Evolutionary conservation across 352 stramenopile genomes (phyloP).

Genomic region (Pythium coloratum): DNA sequence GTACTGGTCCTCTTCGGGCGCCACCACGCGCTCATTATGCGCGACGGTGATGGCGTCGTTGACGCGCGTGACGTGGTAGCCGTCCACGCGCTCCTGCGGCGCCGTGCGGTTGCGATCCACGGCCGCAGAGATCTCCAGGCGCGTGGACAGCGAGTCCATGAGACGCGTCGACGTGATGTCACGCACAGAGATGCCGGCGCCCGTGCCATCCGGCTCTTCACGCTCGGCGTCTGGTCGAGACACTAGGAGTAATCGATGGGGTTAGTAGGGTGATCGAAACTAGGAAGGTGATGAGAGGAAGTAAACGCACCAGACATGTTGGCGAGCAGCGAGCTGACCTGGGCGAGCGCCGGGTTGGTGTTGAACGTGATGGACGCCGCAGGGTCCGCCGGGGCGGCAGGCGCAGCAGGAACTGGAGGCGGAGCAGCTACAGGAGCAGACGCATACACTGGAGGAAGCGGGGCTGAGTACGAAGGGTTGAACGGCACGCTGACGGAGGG

Average conservation of each 20-base stretch:
- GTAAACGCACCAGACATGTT: constrained; percentile 49
- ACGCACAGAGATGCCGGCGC: constrained; percentile 55
- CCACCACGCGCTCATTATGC: constrained; percentile 55
- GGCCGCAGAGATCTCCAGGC: constrained; percentile 68
- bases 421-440: constrained; percentile 1
- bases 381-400: constrained; percentile 9
- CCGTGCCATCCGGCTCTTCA: constrained; percentile 67
- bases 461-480: constrained; percentile 27
- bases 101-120: constrained; percentile 63
- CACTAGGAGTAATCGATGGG: constrained; percentile 2
- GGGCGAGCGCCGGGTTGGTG: constrained; percentile 33
- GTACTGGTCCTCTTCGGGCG: constrained; percentile 59
- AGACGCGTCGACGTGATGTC: constrained; percentile 53
- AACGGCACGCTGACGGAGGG: constrained; percentile 32
- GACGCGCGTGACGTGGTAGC: constrained; percentile 77
- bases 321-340: constrained; percentile 60
- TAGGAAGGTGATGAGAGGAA: too few relatives aligned
- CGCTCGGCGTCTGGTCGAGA: constrained; percentile 28
- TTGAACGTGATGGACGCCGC: constrained; percentile 53
- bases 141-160: constrained; percentile 75
- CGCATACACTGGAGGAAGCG: constrained; percentile 5
- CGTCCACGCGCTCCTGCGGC: constrained; percentile 53
- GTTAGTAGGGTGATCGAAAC: not conserved
- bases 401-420: constrained; percentile 5
- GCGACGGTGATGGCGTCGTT: constrained; percentile 71